These are phyloP conservation scores for Colletotrichum sp. DNA, from an alignment of 2,329 filamentous ascomycete species.

Conservation along the genomic window DNA sequence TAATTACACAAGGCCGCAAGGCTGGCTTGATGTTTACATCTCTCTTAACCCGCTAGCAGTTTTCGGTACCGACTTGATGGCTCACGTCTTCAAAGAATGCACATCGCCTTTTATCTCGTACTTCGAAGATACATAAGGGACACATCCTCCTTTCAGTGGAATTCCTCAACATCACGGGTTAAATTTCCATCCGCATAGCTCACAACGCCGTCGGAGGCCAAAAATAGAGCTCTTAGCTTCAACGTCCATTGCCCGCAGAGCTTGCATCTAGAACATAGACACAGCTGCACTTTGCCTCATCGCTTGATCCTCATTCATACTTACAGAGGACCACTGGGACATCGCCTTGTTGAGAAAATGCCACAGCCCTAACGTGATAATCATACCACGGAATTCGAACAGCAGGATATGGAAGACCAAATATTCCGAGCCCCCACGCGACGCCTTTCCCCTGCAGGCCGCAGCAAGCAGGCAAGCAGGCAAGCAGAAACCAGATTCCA, in stretches of 20 bases:
- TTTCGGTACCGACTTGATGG: neutral
- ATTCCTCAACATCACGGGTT: neutral
- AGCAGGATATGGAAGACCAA: neutral
- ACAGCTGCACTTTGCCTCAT: neutral
- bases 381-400: neutral
- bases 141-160: neutral
- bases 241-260: neutral
- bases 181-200: neutral
- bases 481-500: neutral
- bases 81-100: constrained; percentile 3
- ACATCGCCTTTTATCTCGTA: neutral
- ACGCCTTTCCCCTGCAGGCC: constrained; percentile 1
- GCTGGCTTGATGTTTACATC: neutral
- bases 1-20: neutral
- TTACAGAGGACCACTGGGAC: neutral
- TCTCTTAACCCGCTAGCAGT: neutral
- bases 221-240: constrained; percentile 6
- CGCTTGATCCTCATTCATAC: neutral
- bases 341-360: neutral
- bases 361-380: neutral
- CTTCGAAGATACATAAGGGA: neutral
- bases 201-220: neutral
- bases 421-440: neutral
- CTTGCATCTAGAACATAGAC: neutral
- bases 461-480: neutral